Evolutionary conservation across 108 stramenopile genomes (phyloP), one percentile per base, ranked within the genome.

Genomic region (Fistulifera pelliculosa): DNA sequence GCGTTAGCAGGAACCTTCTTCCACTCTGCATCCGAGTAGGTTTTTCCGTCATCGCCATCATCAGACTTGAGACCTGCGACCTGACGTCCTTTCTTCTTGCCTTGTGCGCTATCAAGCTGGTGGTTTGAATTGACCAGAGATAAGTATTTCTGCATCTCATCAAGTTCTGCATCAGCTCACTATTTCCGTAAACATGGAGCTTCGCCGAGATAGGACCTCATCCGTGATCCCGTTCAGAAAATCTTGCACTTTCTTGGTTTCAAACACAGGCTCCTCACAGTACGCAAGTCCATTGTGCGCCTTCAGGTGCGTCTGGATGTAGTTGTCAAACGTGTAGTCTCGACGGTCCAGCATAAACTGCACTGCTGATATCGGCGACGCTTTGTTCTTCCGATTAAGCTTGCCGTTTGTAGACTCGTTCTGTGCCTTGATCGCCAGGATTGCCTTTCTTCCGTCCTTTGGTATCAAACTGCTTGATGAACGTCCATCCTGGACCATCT

Each of bases 371-470:
- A 8, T 41, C 25, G 7, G 38, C 6, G 45, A 56, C 3, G 56
- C 56, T 39, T 43, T 56, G 45, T 38, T 39, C 41, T 56, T 56
- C 5, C 24, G 18, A 39, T 16, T 42, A 2, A 21, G 5, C 6
- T 7, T 43, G 2, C 38, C 56, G 6, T 39, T 39, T 39, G 31
- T 8, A 35, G 31, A 6, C 6, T 60, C 58, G 4, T 47, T 45
- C 47, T 60, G 58, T 21, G 8, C 23, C 47, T 60, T 60, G 6
- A 60, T 23, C 8, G 45, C 7, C 3, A 60, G 48, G 27, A 35
- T 21, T 6, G 58, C 58, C 26, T 8, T 45, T n/a, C 58, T 16
- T 22, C 58, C 58, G 15, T 60, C 48, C 58, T 60, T 60, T 16
- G 15, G n/a, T 47, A 25, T 60, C 23, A 26, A 27, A 49, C 17